phyloP scores from a whole-genome alignment of 129 eudicot species.

The Chrysanthemum lavandulifolium region DNA sequence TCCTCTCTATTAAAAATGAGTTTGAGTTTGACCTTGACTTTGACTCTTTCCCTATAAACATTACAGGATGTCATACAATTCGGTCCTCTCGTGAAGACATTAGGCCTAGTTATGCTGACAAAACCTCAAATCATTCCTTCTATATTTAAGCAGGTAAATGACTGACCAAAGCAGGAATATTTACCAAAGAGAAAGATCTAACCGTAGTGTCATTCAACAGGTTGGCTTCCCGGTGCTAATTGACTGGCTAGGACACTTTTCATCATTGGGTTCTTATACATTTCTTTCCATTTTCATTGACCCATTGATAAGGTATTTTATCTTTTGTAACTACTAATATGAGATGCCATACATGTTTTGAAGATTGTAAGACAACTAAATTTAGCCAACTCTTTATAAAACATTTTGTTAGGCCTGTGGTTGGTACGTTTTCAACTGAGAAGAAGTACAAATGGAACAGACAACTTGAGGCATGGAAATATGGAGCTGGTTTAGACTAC shows the following conservation, averaged over 20 bases:
- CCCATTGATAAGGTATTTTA: conserved; percentile 67
- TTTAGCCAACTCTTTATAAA: neutral
- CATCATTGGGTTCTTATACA: conserved; percentile 77
- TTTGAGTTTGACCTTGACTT: neutral
- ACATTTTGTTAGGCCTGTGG: conserved; percentile 50
- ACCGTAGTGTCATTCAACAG: conserved; percentile 34
- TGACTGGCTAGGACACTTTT: conserved; percentile 92
- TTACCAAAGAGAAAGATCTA: neutral
- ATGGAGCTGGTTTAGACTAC: conserved; percentile 96
- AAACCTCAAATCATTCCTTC: conserved; percentile 88
- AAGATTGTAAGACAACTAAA: conserved; percentile 1
- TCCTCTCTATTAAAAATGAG: neutral
- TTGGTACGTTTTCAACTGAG: conserved; percentile 50
- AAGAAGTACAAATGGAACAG: conserved; percentile 70
- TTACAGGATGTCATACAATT: conserved; percentile 91
- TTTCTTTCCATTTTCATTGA: conserved; percentile 69
- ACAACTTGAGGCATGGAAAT: conserved; percentile 84
- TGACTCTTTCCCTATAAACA: neutral
- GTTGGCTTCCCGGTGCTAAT: conserved; percentile 84
- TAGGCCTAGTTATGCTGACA: conserved; percentile 84
- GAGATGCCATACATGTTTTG: neutral
- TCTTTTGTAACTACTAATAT: neutral
- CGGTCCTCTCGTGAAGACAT: conserved; percentile 94
- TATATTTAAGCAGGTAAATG: conserved; percentile 79
- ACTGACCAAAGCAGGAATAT: neutral